Conservation (phyloP, 1,284 basidiomycete species). For the Microbotryum violaceum region DNA sequence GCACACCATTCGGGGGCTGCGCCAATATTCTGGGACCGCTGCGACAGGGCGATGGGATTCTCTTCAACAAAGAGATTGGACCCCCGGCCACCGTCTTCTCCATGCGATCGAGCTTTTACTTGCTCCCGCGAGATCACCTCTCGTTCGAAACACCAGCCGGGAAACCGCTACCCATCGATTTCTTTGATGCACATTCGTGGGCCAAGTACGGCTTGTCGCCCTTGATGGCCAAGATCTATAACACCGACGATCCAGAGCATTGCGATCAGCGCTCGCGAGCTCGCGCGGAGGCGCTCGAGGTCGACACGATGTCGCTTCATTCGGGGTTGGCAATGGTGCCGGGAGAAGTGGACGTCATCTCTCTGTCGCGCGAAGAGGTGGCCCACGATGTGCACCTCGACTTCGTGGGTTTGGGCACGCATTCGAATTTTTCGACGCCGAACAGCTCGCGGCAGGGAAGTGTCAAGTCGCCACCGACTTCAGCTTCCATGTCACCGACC, state of each 20-base stretch:
- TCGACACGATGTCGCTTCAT: neutral
- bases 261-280: neutral
- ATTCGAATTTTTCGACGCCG: no score
- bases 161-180: slow-evolving; percentile 21
- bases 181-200: slow-evolving; percentile 26
- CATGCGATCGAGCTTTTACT: slow-evolving; percentile 39
- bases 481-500: no score
- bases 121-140: slow-evolving; percentile 33
- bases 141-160: slow-evolving; percentile 31
- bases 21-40: slow-evolving; percentile 41
- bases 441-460: no score
- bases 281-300: neutral
- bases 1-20: slow-evolving; percentile 38
- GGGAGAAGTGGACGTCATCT: no score
- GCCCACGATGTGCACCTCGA: no score
- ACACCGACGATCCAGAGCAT: neutral
- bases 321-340: no score
- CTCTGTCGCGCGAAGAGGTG: no score
- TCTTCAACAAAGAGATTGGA: slow-evolving; percentile 33
- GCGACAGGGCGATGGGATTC: slow-evolving; percentile 37
- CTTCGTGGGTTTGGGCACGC: no score
- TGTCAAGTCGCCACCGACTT: no score
- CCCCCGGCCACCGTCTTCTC: slow-evolving; percentile 37
- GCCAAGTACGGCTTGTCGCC: slow-evolving; percentile 26
- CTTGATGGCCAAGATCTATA: slow-evolving; percentile 15